Conservation (phyloP, 306 rosid species). For the Trifolium pratense region DNA sequence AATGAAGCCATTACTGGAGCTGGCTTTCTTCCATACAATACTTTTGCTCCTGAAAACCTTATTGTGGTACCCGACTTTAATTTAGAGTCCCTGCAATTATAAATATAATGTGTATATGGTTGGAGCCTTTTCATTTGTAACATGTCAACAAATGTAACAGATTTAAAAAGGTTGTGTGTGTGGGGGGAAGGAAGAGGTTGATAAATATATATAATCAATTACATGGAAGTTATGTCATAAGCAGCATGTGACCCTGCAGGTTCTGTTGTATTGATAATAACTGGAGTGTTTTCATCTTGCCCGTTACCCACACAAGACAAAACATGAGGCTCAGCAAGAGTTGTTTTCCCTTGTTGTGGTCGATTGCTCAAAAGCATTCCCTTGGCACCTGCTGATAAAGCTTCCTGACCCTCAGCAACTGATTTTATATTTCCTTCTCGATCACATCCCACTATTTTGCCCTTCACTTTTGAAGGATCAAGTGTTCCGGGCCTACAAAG, state of each 20-base stretch:
- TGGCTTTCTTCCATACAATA: slow-evolving; percentile 36
- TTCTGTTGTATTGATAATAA: too few relatives aligned
- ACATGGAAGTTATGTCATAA: slow-evolving; percentile 29
- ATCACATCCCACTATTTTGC: slow-evolving; percentile 56
- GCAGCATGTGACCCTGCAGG: not conserved
- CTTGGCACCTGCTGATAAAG: slow-evolving; percentile 54
- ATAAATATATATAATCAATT: not conserved
- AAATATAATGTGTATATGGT: not conserved
- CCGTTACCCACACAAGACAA: slow-evolving; percentile 51
- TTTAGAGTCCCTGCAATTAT: slow-evolving; percentile 31
- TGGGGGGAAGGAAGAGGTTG: not conserved
- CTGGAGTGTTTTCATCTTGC: too few relatives aligned
- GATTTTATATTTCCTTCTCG: slow-evolving; percentile 53
- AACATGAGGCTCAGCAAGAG: slow-evolving; percentile 54
- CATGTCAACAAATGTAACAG: not conserved
- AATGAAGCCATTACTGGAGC: slow-evolving; percentile 49
- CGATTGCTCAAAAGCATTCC: slow-evolving; percentile 61
- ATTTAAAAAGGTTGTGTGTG: not conserved
- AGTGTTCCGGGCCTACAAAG: slow-evolving; percentile 53
- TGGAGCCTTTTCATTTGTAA: not conserved
- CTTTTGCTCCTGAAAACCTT: slow-evolving; percentile 34
- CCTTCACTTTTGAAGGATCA: slow-evolving; percentile 60
- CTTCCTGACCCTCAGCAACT: slow-evolving; percentile 49
- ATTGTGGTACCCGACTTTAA: slow-evolving; percentile 2
- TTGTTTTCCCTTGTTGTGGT: slow-evolving; percentile 37